These are phyloP conservation scores for Clonostachys rosea DNA, from an alignment of 2,329 filamentous ascomycete species.

Conservation along the genomic window DNA sequence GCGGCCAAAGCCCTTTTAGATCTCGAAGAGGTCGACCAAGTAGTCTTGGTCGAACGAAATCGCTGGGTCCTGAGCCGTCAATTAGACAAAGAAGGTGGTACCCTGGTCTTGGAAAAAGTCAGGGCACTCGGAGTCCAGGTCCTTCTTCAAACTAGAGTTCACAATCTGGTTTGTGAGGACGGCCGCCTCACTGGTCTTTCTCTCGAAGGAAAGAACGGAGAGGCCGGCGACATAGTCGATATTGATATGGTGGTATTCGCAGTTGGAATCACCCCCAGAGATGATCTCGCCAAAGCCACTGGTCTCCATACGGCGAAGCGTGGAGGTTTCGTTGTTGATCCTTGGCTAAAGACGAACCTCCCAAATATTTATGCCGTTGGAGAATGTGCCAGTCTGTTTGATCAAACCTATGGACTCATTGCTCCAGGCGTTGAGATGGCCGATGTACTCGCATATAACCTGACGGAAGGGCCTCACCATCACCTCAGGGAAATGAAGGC, in stretches of 20 bases:
- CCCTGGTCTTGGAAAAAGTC: conserved; percentile 79
- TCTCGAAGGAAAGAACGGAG: conserved; percentile 67
- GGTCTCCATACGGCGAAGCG: conserved; percentile 70
- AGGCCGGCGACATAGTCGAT: conserved; percentile 52
- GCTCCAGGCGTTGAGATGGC: conserved; percentile 91
- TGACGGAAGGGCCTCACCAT: conserved; percentile 80
- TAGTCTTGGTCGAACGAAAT: conserved; percentile 79
- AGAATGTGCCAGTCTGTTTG: conserved; percentile 87
- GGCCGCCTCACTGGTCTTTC: conserved; percentile 69
- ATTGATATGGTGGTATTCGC: conserved; percentile 86
- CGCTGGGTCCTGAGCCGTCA: conserved; percentile 80
- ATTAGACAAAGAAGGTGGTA: conserved; percentile 75
- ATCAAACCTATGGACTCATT: conserved; percentile 83
- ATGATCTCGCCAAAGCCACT: conserved; percentile 67
- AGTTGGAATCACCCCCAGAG: conserved; percentile 79
- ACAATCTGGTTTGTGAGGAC: conserved; percentile 62
- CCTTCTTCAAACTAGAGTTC: conserved; percentile 70
- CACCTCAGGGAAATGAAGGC: conserved; percentile 67
- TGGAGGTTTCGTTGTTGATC: conserved; percentile 71
- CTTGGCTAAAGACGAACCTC: conserved; percentile 63
- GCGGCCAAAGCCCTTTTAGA: conserved; percentile 92
- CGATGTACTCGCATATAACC: conserved; percentile 84
- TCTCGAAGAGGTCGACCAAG: conserved; percentile 65
- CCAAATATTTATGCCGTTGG: conserved; percentile 81
- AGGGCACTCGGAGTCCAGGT: conserved; percentile 74